These are phyloP conservation scores for Phytophthora syringae DNA, from an alignment of 352 stramenopile species.

Conservation along the genomic window DNA sequence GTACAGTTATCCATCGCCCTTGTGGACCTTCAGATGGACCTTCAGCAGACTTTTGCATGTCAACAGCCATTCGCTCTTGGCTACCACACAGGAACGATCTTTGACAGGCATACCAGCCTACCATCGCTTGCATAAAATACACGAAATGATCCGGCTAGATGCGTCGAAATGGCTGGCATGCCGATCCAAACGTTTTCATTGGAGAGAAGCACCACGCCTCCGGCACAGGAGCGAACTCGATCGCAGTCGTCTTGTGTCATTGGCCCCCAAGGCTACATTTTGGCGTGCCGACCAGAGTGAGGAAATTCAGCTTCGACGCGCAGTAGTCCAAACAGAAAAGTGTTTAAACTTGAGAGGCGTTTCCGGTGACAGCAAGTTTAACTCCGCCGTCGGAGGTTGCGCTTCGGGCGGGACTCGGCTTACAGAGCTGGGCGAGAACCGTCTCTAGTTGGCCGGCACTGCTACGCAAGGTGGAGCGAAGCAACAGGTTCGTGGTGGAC, in stretches of 20 bases:
- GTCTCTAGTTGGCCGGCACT: neutral
- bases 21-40: too few species aligned
- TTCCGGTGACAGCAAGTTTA: neutral
- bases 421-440: slow-evolving; percentile 9
- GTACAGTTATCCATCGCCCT: too few species aligned
- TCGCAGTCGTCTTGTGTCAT: neutral
- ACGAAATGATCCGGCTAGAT: neutral
- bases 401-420: too few species aligned
- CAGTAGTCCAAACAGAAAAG: slow-evolving; percentile 15
- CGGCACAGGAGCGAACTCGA: neutral
- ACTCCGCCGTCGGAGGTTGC: neutral
- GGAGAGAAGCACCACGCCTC: slow-evolving; percentile 4
- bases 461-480: neutral
- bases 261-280: neutral
- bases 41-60: too few species aligned
- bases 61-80: too few species aligned
- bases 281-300: slow-evolving; percentile 6
- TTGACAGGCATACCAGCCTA: neutral
- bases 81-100: neutral
- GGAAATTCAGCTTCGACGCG: neutral
- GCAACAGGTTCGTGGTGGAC: too few species aligned
- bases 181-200: slow-evolving; percentile 9
- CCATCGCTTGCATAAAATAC: slow-evolving; percentile 11
- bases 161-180: neutral
- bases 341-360: neutral